These are phyloP conservation scores for Podospora didyma DNA, from an alignment of 495 filamentous ascomycete species.

Conservation along the genomic window DNA sequence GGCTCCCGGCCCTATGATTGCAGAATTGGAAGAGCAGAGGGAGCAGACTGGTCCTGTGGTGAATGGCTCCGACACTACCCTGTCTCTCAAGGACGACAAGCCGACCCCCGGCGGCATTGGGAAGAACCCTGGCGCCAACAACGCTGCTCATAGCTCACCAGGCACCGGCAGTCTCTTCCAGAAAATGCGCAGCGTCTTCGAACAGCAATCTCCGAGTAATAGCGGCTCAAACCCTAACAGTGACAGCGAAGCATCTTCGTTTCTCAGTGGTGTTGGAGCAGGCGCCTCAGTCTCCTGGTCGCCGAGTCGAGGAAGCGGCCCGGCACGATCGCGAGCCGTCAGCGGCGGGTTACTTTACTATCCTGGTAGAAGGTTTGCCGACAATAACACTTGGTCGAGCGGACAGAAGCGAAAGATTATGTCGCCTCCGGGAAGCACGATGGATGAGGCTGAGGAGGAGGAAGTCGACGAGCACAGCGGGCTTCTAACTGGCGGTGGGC, in stretches of 20 bases:
- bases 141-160: not conserved
- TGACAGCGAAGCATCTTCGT: not conserved
- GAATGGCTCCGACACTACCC: too few relatives aligned
- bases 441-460: not conserved
- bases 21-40: too few relatives aligned
- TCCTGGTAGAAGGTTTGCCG: not conserved
- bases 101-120: too few relatives aligned
- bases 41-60: too few relatives aligned
- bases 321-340: constrained; percentile 7
- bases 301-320: constrained; percentile 4
- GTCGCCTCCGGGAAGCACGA: not conserved
- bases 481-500: constrained; percentile 7
- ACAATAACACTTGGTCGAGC: not conserved
- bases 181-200: constrained; percentile 32
- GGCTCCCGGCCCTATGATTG: not conserved
- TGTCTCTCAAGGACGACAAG: too few relatives aligned
- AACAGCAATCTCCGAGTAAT: constrained; percentile 11
- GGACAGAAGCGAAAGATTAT: too few relatives aligned
- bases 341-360: constrained; percentile 3
- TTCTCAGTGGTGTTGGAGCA: not conserved
- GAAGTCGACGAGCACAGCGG: constrained; percentile 4
- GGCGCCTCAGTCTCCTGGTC: not conserved
- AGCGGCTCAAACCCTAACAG: not conserved
- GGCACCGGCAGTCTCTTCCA: constrained; percentile 26
- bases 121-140: not conserved